These are phyloP conservation scores for Neonectria punicea DNA, from an alignment of 2,329 filamentous ascomycete species.

Conservation along the genomic window DNA sequence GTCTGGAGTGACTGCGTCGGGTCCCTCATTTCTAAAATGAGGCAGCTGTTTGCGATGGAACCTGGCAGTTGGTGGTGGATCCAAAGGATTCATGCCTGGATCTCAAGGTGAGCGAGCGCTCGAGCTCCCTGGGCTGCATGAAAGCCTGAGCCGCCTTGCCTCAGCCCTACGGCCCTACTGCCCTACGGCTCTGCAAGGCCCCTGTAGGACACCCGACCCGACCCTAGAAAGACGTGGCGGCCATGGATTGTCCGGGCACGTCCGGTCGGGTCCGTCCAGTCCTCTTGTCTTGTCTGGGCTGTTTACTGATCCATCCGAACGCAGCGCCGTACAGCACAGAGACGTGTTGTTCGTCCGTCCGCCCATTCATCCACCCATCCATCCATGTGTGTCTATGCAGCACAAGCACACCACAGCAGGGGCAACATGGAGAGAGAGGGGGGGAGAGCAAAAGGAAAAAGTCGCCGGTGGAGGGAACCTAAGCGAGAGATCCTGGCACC, in stretches of 20 bases:
- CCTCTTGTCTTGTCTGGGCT: background rate
- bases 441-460: background rate
- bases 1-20: background rate
- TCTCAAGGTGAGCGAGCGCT: too few relatives aligned
- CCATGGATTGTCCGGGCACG: too few relatives aligned
- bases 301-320: background rate
- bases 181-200: conserved; percentile 16
- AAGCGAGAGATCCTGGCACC: background rate
- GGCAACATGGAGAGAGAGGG: background rate
- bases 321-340: background rate
- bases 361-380: background rate
- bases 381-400: background rate
- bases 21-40: too few relatives aligned
- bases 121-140: background rate
- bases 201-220: background rate
- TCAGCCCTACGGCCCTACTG: conserved; percentile 22
- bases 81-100: background rate
- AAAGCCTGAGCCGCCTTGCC: background rate
- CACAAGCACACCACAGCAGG: background rate
- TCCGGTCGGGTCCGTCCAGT: too few relatives aligned
- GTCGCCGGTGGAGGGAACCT: conserved; percentile 15
- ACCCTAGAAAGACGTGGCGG: too few relatives aligned
- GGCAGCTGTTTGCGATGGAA: too few relatives aligned
- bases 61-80: background rate
- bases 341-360: background rate